A percentile compares a stretch with the other conserved stretches of the same genome.
Evolutionary conservation across 1,284 basidiomycete genomes (phyloP).

Genomic region (Fomitopsis betulina): DNA sequence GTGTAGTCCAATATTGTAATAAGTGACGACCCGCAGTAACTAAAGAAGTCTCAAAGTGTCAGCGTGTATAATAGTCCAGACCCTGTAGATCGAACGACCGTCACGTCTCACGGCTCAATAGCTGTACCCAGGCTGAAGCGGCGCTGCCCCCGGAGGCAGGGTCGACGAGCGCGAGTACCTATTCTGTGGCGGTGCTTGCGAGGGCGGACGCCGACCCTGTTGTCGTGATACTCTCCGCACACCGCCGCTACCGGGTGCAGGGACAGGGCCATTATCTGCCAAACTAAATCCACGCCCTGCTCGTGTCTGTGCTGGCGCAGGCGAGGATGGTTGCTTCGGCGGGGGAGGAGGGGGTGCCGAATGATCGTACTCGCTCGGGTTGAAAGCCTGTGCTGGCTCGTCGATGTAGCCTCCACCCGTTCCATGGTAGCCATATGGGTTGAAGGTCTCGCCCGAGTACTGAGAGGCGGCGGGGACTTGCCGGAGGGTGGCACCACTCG

Average conservation of each 20-base stretch:
- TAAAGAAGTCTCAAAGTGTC: not conserved
- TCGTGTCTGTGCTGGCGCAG: slow-evolving; percentile 13
- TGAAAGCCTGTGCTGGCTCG: slow-evolving; percentile 24
- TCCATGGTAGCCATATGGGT: slow-evolving; percentile 42
- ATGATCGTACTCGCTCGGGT: slow-evolving; percentile 34
- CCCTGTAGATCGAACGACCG: not conserved
- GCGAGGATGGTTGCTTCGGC: slow-evolving; percentile 8
- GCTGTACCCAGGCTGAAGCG: slow-evolving; percentile 45
- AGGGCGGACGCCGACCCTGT: slow-evolving; percentile 44
- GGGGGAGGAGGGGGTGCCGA: slow-evolving; percentile 18
- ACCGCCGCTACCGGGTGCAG: slow-evolving; percentile 53
- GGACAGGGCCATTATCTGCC: slow-evolving; percentile 76
- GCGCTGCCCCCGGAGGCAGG: slow-evolving; percentile 72
- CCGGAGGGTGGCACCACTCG: slow-evolving; percentile 36
- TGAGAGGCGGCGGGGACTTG: slow-evolving; percentile 33
- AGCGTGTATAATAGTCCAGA: not conserved
- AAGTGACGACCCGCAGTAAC: not conserved
- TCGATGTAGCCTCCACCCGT: slow-evolving; percentile 31
- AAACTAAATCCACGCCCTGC: slow-evolving; percentile 62
- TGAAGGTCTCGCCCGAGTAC: slow-evolving; percentile 48
- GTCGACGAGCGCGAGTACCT: slow-evolving; percentile 63
- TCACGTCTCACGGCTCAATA: slow-evolving; percentile 11
- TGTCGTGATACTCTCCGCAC: slow-evolving; percentile 68
- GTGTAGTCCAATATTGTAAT: not conserved
- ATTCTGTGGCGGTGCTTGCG: slow-evolving; percentile 57